These are phyloP conservation scores for Glonium stellatum DNA, from an alignment of 495 filamentous ascomycete species.

Conservation along the genomic window DNA sequence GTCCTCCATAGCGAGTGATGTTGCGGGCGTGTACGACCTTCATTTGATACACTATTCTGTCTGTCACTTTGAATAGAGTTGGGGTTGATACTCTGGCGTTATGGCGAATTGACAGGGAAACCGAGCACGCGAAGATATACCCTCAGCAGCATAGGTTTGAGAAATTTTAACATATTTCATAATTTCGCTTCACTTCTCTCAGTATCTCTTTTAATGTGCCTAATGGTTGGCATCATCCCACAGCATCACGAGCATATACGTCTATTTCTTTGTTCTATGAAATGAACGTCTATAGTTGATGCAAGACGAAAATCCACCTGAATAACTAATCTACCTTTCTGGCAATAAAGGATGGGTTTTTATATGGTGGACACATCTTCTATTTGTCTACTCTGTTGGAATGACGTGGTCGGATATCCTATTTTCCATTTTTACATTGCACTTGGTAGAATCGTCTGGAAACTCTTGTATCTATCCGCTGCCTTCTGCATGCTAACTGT, in stretches of 20 bases:
- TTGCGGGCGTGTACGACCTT: too few relatives aligned
- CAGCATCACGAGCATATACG: constrained; percentile 65
- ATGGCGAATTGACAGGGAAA: background rate
- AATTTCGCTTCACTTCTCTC: background rate
- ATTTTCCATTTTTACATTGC: background rate
- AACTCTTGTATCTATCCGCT: too few relatives aligned
- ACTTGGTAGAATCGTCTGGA: background rate
- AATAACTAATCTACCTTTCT: constrained; percentile 4
- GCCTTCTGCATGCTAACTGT: too few relatives aligned
- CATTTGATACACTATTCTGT: too few relatives aligned
- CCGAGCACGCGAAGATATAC: background rate
- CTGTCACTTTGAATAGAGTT: too few relatives aligned
- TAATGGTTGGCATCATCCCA: background rate
- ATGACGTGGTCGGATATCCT: background rate
- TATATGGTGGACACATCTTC: background rate
- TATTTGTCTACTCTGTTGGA: background rate
- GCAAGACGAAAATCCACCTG: constrained; percentile 48
- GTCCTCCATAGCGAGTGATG: too few relatives aligned
- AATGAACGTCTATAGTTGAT: constrained; percentile 72
- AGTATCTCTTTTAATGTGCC: too few relatives aligned
- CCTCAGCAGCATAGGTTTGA: background rate
- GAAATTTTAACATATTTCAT: background rate
- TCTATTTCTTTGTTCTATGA: constrained; percentile 51
- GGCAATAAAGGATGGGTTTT: background rate
- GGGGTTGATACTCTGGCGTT: too few relatives aligned